Base-by-base conservation (phyloP, 169 alveolate species). In the Babesia ovis region DNA sequence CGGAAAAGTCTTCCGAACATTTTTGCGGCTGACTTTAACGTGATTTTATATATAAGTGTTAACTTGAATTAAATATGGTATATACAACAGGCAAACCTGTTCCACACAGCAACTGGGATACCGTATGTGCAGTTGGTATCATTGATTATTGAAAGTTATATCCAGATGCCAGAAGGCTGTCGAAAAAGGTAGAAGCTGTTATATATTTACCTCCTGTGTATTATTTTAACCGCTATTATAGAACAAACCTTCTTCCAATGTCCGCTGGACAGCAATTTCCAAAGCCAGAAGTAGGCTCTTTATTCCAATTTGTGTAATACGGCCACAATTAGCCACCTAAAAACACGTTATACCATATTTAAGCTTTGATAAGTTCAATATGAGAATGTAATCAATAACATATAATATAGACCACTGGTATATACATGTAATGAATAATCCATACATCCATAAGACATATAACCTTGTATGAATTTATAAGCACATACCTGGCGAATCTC, bases 261-360 rank as follows among this genome's bases (percentile, higher is more conserved):
- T 72, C 14, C 72, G 70, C 25, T 81, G 85, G 3, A 64, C 61
- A n/a, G 89, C 89, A 37, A 81, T 81, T 50, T 81, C 89, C 73
- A 81, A 56, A 3, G 89, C 89, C 41, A 81, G 45, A 22, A 81
- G 27, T 39, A 81, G 53, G 42, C 55, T 73, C 68, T 81, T 81
- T 37, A 81, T 81, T 11, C 89, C 89, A 4, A 81, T 72, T 20
- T 72, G 58, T 0, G 64, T 70, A 42, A 81, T 61, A 8, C 62
- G 39, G 16, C 85, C 85, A 1, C 70, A 62, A 35, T 81, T 71
- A 5, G 85, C 89, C 16, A 81, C 85, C 89, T 81, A 45, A 4
- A n/a, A 41, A 4, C 18, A 16, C 11, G 53, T 4, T 20, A 11
- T 62, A 12, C 4, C 32, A 4, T 1, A 1, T 39, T 39, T 8